Evolutionary conservation across 768 basidiomycete species (phyloP).

Genomic region (Hortiboletus flavorubellus): DNA sequence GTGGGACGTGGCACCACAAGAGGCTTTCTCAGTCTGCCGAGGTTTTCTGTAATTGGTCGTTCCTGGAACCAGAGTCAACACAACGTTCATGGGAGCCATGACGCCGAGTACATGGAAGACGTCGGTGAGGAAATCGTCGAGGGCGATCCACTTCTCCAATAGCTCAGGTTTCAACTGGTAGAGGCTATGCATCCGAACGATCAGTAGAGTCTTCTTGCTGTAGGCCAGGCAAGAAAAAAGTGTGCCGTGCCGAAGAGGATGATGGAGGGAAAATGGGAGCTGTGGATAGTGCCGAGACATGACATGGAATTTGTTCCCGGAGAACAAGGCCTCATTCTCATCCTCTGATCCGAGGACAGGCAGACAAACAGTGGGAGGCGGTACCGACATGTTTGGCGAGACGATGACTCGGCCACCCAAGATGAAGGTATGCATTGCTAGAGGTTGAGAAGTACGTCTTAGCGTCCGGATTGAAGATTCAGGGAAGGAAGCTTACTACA

Average conservation of each 20-base stretch:
- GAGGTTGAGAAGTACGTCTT: no score
- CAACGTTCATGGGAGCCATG: not conserved
- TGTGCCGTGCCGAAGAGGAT: not conserved
- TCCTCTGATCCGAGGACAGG: not conserved
- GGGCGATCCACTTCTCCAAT: not conserved
- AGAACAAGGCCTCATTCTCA: no score
- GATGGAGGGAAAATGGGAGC: not conserved
- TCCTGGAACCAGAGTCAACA: not conserved
- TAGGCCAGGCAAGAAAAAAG: not conserved
- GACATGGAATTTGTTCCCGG: no score
- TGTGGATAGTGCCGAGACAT: no score
- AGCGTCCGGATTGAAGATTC: no score
- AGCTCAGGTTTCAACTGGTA: not conserved
- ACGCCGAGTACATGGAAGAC: not conserved
- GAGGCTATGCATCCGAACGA: not conserved
- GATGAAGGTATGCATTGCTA: no score
- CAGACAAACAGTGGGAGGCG: not conserved
- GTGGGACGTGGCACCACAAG: not conserved
- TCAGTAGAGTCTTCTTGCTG: not conserved
- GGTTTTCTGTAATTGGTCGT: not conserved
- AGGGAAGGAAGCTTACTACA: no score
- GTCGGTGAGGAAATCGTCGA: not conserved
- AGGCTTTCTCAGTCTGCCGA: not conserved
- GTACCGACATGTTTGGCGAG: not conserved
- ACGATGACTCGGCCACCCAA: not conserved